A percentile compares a stretch with the other conserved stretches of the same genome.
These are phyloP conservation scores for Oldenlandia corymbosa DNA, from an alignment of 257 asterid species.

Conservation along the genomic window DNA sequence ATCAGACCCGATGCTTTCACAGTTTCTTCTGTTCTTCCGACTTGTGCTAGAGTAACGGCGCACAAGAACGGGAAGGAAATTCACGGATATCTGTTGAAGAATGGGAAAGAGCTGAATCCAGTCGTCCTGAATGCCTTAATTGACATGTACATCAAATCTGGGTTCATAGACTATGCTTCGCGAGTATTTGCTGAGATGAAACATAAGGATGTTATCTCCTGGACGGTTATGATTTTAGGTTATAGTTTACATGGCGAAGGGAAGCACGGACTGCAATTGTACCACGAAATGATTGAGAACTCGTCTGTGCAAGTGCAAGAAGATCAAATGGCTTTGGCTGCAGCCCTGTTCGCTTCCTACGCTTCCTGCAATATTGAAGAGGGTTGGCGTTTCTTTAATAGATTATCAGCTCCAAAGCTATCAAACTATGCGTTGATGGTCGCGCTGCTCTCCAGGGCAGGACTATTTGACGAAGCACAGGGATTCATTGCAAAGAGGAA, in stretches of 20 bases:
- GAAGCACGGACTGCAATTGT: constrained; percentile 20
- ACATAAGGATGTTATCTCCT: constrained; percentile 22
- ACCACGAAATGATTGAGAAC: constrained; percentile 8
- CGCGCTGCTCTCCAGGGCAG: constrained; percentile 26
- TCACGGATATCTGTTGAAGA: constrained; percentile 25
- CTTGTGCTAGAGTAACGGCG: constrained; percentile 31
- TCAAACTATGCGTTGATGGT: constrained; percentile 27
- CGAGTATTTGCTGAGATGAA: constrained; percentile 19
- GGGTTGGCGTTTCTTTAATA: constrained; percentile 17
- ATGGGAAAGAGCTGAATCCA: constrained; percentile 14
- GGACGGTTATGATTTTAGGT: constrained; percentile 29
- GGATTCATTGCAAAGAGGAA: constrained; percentile 16
- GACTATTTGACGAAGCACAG: constrained; percentile 22
- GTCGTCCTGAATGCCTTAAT: constrained; percentile 25
- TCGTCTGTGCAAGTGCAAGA: constrained; percentile 7
- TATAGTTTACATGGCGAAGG: constrained; percentile 30
- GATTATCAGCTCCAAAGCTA: constrained; percentile 25
- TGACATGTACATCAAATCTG: constrained; percentile 33
- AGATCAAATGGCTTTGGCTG: constrained; percentile 21
- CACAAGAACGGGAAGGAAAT: constrained; percentile 29
- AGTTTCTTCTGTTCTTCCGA: constrained; percentile 25
- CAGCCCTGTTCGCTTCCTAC: constrained; percentile 24
- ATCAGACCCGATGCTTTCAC: constrained; percentile 27
- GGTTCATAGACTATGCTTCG: constrained; percentile 27
- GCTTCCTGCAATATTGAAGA: constrained; percentile 27